Conservation (phyloP, 257 asterid species). For the Leonotis leonurus region DNA sequence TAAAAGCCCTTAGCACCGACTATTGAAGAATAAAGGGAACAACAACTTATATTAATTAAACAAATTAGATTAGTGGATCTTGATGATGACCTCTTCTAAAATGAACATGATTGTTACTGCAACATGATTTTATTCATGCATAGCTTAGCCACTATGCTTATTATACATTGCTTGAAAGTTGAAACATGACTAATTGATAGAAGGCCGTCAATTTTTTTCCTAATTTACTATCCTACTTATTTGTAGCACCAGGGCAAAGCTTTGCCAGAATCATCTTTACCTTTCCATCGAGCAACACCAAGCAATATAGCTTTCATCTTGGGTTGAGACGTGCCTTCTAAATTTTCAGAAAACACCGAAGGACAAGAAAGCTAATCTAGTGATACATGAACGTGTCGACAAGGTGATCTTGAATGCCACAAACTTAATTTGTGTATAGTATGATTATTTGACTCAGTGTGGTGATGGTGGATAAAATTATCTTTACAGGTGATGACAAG, state of each 20-base stretch:
- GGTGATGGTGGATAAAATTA: constrained; percentile 23
- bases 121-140: not conserved
- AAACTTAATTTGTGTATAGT: not conserved
- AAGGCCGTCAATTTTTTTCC: not conserved
- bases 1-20: not conserved
- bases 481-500: constrained; percentile 73
- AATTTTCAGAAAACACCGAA: constrained; percentile 84
- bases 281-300: constrained; percentile 95
- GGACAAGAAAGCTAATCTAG: constrained; percentile 89
- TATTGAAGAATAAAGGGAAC: constrained; percentile 4
- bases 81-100: too few relatives aligned
- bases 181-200: not conserved
- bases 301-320: constrained; percentile 20
- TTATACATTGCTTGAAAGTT: not conserved
- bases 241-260: constrained; percentile 84
- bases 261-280: constrained; percentile 89
- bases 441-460: not conserved
- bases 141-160: not conserved
- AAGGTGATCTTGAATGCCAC: constrained; percentile 41
- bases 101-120: too few relatives aligned
- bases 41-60: too few relatives aligned
- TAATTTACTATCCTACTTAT: constrained; percentile 15
- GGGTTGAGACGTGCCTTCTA: constrained; percentile 1
- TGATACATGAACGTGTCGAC: constrained; percentile 83
- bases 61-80: too few relatives aligned